Percentiles rank a stretch among this genome's conserved stretches.
Conservation (phyloP, 768 basidiomycete genomes). For the Suillus lakei region DNA sequence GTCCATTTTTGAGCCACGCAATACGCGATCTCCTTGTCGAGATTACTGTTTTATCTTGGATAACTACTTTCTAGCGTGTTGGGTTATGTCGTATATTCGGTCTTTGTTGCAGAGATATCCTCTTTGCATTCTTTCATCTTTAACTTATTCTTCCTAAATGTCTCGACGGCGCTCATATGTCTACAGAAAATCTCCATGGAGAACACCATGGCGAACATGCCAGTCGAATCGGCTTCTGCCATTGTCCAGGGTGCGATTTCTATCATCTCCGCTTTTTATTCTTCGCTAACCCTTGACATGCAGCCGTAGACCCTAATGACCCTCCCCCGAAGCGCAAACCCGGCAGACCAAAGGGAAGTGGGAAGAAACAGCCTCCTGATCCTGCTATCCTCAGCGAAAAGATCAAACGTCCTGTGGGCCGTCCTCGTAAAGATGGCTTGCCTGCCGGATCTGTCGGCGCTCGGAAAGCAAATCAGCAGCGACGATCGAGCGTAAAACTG, state of each 20-base stretch:
- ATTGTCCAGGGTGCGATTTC: slow-evolving; percentile 29
- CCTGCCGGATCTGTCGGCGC: slow-evolving; percentile 72
- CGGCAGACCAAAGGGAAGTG: slow-evolving; percentile 80
- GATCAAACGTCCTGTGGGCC: slow-evolving; percentile 77
- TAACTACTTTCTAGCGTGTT: slow-evolving; percentile 35
- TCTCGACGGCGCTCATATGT: slow-evolving; percentile 24
- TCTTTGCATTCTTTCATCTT: slow-evolving; percentile 21
- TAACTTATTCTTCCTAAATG: slow-evolving; percentile 5
- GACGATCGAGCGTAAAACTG: slow-evolving; percentile 41
- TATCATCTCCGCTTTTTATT: not conserved
- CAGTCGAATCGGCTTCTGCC: slow-evolving; percentile 30
- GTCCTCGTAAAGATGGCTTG: slow-evolving; percentile 81
- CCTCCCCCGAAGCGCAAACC: slow-evolving; percentile 65
- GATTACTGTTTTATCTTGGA: slow-evolving; percentile 36
- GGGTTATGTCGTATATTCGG: slow-evolving; percentile 39
- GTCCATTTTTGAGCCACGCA: slow-evolving; percentile 10
- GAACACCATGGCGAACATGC: slow-evolving; percentile 26
- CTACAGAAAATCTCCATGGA: slow-evolving; percentile 30
- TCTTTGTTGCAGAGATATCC: slow-evolving; percentile 35
- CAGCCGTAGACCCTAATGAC: slow-evolving; percentile 31
- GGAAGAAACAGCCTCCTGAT: slow-evolving; percentile 61
- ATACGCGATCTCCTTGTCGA: slow-evolving; percentile 26
- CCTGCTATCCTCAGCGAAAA: slow-evolving; percentile 50
- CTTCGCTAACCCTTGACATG: slow-evolving; percentile 13
- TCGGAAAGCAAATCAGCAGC: slow-evolving; percentile 45